phyloP scores from a whole-genome alignment of 2,329 filamentous ascomycete genomes.

The Corinectria fuckeliana region DNA sequence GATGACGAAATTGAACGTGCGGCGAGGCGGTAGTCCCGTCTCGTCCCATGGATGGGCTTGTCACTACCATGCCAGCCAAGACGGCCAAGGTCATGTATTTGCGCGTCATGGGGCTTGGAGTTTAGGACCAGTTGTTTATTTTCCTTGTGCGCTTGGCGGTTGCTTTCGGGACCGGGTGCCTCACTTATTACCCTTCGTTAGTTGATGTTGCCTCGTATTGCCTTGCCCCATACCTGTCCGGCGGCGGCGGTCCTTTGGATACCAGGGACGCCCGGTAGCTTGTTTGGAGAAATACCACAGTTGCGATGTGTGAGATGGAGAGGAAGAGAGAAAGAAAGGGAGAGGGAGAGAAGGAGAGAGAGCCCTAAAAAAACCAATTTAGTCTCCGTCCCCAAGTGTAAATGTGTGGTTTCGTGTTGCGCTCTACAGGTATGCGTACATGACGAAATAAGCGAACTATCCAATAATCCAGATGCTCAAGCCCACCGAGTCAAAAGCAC shows the following conservation, averaged over 20 bases:
- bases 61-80: slow-evolving; percentile 6
- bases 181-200: slow-evolving; percentile 19
- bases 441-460: background rate
- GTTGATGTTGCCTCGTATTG: slow-evolving; percentile 22
- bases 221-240: slow-evolving; percentile 6
- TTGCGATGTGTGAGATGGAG: slow-evolving; percentile 21
- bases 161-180: slow-evolving; percentile 14
- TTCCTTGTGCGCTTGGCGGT: slow-evolving; percentile 18
- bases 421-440: background rate
- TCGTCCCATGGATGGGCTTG: slow-evolving; percentile 11
- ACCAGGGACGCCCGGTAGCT: slow-evolving; percentile 6
- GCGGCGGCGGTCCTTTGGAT: slow-evolving; percentile 1
- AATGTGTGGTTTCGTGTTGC: background rate
- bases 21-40: slow-evolving; percentile 35
- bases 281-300: slow-evolving; percentile 29
- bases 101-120: slow-evolving; percentile 32
- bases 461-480: too few relatives aligned
- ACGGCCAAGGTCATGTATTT: slow-evolving; percentile 17
- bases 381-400: slow-evolving; percentile 3
- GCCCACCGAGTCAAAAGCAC: background rate
- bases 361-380: slow-evolving; percentile 6
- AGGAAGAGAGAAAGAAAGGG: background rate
- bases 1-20: slow-evolving; percentile 62
- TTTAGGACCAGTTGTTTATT: slow-evolving; percentile 26
- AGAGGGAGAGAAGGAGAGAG: background rate